These are phyloP conservation scores for Stachybotrys echinatus DNA, from an alignment of 2,329 filamentous ascomycete genomes.

Conservation along the genomic window DNA sequence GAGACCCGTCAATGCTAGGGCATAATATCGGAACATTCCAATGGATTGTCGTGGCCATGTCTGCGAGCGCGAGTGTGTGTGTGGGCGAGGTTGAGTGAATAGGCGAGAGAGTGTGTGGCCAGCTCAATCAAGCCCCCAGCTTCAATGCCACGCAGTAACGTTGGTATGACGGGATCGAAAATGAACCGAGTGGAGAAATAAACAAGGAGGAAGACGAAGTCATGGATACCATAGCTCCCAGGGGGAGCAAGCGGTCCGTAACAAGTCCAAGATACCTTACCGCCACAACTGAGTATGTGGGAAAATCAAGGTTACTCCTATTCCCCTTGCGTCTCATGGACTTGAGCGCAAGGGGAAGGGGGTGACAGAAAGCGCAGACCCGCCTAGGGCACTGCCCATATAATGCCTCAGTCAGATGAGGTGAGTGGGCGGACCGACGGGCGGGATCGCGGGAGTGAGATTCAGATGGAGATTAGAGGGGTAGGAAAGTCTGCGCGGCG, in stretches of 20 bases:
- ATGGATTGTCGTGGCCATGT: too few species aligned
- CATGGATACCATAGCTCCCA: not conserved
- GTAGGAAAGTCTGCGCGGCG: not conserved
- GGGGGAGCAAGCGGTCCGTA: not conserved
- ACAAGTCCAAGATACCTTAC: not conserved
- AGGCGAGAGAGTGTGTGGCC: too few species aligned
- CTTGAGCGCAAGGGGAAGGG: not conserved
- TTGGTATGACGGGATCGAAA: too few species aligned
- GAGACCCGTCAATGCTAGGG: too few species aligned
- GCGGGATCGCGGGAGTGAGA: constrained; percentile 1
- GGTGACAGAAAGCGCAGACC: not conserved
- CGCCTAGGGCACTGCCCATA: not conserved
- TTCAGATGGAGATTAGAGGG: not conserved
- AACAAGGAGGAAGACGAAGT: not conserved
- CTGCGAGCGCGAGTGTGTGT: too few species aligned
- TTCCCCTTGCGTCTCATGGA: not conserved
- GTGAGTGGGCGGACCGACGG: constrained; percentile 1
- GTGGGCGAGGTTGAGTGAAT: too few species aligned
- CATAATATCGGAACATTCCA: too few species aligned
- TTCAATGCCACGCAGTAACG: too few species aligned
- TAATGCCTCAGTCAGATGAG: not conserved
- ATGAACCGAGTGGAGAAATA: too few species aligned
- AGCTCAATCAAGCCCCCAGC: too few species aligned
- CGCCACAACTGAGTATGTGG: not conserved
- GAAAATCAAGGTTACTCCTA: not conserved